phyloP scores from a whole-genome alignment of 2,329 filamentous ascomycete species.

The Cladophialophora carrionii region DNA sequence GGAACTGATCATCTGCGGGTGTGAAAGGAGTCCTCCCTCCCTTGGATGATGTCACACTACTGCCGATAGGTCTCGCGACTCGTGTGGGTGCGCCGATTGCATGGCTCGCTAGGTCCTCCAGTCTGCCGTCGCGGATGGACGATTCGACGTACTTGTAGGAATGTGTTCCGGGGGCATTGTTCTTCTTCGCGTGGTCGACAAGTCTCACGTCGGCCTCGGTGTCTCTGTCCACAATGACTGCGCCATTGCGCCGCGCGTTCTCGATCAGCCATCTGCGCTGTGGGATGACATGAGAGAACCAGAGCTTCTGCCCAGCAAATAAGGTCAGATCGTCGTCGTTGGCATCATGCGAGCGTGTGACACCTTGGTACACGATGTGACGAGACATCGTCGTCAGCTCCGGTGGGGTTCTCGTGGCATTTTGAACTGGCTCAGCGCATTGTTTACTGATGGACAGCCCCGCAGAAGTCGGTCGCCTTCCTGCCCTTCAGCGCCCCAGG shows the following conservation, averaged over 20 bases:
- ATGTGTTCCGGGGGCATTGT: conserved; percentile 55
- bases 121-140: conserved; percentile 54
- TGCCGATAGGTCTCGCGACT: conserved; percentile 51
- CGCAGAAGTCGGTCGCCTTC: background rate
- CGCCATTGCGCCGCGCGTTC: conserved; percentile 55
- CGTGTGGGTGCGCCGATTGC: conserved; percentile 50
- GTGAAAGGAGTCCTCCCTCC: conserved; percentile 45
- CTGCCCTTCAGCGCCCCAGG: background rate
- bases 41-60: conserved; percentile 45
- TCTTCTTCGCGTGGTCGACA: conserved; percentile 60
- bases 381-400: conserved; percentile 14
- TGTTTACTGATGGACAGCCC: conserved; percentile 6
- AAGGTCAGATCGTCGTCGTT: conserved; percentile 42
- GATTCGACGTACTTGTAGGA: conserved; percentile 63
- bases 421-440: background rate
- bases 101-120: conserved; percentile 56
- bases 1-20: conserved; percentile 50
- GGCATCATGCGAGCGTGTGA: conserved; percentile 30
- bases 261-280: conserved; percentile 50
- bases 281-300: conserved; percentile 60
- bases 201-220: conserved; percentile 61
- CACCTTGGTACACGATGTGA: conserved; percentile 29
- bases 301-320: conserved; percentile 62
- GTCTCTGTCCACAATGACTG: conserved; percentile 57
- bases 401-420: background rate